phyloP scores from a whole-genome alignment of 2,329 filamentous ascomycete species.

The Sclerotinia subarctica region DNA sequence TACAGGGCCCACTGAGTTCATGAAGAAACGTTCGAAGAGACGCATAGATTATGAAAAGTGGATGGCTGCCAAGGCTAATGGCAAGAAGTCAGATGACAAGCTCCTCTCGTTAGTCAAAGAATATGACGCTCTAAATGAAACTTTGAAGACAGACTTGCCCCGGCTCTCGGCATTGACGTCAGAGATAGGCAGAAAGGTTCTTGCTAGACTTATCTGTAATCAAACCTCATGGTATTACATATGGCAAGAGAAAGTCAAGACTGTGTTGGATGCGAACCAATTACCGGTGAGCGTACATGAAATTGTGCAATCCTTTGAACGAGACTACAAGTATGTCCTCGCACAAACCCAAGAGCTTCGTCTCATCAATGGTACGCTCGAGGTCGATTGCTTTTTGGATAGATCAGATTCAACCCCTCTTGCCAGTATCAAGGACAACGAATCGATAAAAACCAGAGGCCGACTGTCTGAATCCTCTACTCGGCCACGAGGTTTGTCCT shows the following conservation, averaged over 20 bases:
- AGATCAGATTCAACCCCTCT: slow-evolving; percentile 33
- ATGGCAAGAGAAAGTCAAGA: slow-evolving; percentile 79
- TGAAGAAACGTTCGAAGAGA: slow-evolving; percentile 94
- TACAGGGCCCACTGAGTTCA: slow-evolving; percentile 78
- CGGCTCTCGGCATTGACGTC: slow-evolving; percentile 78
- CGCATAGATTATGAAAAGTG: slow-evolving; percentile 83
- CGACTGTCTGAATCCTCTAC: slow-evolving; percentile 36
- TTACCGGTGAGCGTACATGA: slow-evolving; percentile 66
- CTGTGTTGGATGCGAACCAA: slow-evolving; percentile 63
- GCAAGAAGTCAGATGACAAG: slow-evolving; percentile 85
- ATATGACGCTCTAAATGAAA: slow-evolving; percentile 81
- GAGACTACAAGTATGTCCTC: slow-evolving; percentile 75
- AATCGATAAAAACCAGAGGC: slow-evolving; percentile 19
- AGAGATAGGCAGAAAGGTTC: slow-evolving; percentile 76
- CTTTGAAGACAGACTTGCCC: slow-evolving; percentile 87
- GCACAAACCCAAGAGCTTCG: slow-evolving; percentile 67
- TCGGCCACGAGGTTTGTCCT: slow-evolving; percentile 57
- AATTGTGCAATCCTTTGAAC: slow-evolving; percentile 73
- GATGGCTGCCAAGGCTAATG: slow-evolving; percentile 71
- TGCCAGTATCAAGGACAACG: slow-evolving; percentile 2
- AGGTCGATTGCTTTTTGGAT: slow-evolving; percentile 15
- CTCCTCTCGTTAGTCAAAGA: slow-evolving; percentile 80
- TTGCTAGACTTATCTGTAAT: slow-evolving; percentile 79
- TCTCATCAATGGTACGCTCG: slow-evolving; percentile 71
- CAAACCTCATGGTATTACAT: slow-evolving; percentile 80